Conservation (phyloP, 176 grass and related monocot genomes). For the Triticum monococcum region DNA sequence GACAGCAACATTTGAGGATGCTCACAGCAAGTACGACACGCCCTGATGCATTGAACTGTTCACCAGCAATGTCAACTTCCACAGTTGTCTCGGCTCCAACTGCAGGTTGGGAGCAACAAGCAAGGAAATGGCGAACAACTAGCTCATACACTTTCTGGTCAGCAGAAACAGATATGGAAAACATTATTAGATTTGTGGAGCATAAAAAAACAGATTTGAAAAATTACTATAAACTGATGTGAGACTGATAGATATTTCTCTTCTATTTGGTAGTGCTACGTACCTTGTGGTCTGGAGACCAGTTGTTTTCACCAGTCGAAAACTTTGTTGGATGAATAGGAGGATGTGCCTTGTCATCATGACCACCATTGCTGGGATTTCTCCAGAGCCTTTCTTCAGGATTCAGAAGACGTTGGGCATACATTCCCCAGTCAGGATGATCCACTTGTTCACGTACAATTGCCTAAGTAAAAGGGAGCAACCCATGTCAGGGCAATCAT, state of each 20-base stretch:
- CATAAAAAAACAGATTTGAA: constrained; percentile 3
- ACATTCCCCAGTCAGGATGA: constrained; percentile 79
- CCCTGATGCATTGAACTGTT: constrained; percentile 83
- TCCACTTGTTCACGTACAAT: constrained; percentile 66
- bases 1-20: constrained; percentile 23
- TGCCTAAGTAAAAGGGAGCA: constrained; percentile 44
- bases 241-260: background rate
- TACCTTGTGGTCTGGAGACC: constrained; percentile 73
- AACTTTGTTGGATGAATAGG: constrained; percentile 96
- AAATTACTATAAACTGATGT: background rate
- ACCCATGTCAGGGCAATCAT: constrained; percentile 28
- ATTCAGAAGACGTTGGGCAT: constrained; percentile 77
- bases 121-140: constrained; percentile 95
- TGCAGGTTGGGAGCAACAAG: constrained; percentile 92
- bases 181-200: constrained; percentile 7
- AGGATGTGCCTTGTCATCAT: constrained; percentile 97
- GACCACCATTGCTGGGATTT: constrained; percentile 89
- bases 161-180: constrained; percentile 14
- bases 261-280: constrained; percentile 23
- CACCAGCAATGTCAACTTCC: constrained; percentile 84
- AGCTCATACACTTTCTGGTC: constrained; percentile 95
- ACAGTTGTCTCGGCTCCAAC: constrained; percentile 92
- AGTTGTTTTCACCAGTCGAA: constrained; percentile 55
- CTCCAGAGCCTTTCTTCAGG: constrained; percentile 90
- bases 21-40: constrained; percentile 82